Evolutionary conservation across 495 filamentous ascomycete genomes (phyloP).

Genomic region (Penicillium waksmanii): DNA sequence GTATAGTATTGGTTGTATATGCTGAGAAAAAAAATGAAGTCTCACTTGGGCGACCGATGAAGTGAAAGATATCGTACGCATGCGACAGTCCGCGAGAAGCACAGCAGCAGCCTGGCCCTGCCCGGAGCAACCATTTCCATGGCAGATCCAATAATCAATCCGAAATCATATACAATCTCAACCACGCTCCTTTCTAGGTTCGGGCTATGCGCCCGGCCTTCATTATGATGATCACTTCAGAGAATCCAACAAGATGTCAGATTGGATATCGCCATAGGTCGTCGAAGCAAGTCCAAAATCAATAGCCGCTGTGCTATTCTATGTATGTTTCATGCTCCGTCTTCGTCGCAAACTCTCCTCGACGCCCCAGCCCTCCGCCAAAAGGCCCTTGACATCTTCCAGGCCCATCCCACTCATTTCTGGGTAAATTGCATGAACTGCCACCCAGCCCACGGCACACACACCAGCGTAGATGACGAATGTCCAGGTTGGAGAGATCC

Average conservation of each 20-base stretch:
- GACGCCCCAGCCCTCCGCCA: slow-evolving; percentile 74
- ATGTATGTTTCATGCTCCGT: slow-evolving; percentile 2
- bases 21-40: neutral
- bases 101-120: neutral
- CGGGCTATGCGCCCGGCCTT: neutral
- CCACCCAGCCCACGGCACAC: slow-evolving; percentile 67
- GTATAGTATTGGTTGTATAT: neutral
- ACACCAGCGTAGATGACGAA: slow-evolving; percentile 76
- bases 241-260: neutral
- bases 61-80: neutral
- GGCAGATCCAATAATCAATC: neutral
- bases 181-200: neutral
- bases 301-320: neutral
- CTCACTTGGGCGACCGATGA: neutral
- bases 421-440: slow-evolving; percentile 75
- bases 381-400: slow-evolving; percentile 76
- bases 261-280: neutral
- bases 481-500: slow-evolving; percentile 72
- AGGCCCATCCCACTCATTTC: slow-evolving; percentile 81
- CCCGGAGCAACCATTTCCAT: neutral
- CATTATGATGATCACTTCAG: neutral
- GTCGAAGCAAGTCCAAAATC: neutral
- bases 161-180: neutral
- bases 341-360: slow-evolving; percentile 27
- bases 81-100: neutral